A percentile compares a stretch with the other conserved stretches of the same genome.
These are phyloP conservation scores for Penicillium sp. DNA, from an alignment of 2,329 filamentous ascomycete genomes.

Conservation along the genomic window DNA sequence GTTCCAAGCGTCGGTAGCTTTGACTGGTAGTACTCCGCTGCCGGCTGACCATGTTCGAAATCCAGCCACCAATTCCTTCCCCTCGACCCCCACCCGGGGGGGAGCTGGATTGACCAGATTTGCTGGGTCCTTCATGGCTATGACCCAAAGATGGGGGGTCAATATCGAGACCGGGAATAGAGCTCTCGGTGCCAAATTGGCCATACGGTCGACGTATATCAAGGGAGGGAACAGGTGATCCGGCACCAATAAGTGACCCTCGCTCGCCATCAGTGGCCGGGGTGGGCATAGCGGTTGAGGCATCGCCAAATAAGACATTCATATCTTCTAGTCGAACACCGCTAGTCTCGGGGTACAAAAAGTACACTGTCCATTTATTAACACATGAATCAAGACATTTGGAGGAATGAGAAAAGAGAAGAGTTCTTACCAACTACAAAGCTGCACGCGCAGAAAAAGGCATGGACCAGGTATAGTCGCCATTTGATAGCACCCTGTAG, in stretches of 20 bases:
- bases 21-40: conserved; percentile 42
- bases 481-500: conserved; percentile 90
- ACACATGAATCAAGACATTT: background rate
- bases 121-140: conserved; percentile 50
- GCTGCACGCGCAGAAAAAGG: conserved; percentile 93
- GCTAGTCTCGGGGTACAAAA: conserved; percentile 95
- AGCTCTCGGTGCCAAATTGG: conserved; percentile 60
- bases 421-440: conserved; percentile 83
- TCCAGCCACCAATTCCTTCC: conserved; percentile 69
- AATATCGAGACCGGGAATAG: conserved; percentile 79
- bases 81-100: conserved; percentile 36
- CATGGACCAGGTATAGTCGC: conserved; percentile 92
- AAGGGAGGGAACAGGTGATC: conserved; percentile 78
- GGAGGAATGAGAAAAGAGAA: background rate
- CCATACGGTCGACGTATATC: conserved; percentile 59
- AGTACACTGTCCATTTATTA: conserved; percentile 68
- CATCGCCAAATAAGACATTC: conserved; percentile 91
- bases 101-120: conserved; percentile 40
- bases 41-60: conserved; percentile 64
- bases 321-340: conserved; percentile 96
- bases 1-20: conserved; percentile 48
- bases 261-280: conserved; percentile 76
- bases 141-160: conserved; percentile 68
- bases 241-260: conserved; percentile 75
- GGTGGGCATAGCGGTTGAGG: conserved; percentile 78